Percentiles rank a stretch among this genome's conserved stretches.
These are phyloP conservation scores for Lentinula boryana DNA, from an alignment of 768 basidiomycete genomes.

Conservation along the genomic window DNA sequence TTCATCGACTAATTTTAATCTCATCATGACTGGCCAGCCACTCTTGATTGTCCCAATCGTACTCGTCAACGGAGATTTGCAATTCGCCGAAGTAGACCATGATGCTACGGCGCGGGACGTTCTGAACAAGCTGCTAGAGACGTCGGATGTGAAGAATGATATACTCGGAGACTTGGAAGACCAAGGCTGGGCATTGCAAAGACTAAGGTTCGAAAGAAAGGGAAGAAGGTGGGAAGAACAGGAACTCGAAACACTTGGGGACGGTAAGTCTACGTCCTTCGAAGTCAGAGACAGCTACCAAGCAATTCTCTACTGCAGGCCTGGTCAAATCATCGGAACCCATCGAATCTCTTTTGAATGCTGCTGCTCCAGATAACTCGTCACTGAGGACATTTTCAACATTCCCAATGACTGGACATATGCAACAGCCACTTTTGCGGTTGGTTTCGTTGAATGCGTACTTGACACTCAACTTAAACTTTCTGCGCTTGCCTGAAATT, in stretches of 20 bases:
- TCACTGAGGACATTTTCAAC: conserved; percentile 57
- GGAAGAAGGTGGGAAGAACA: conserved; percentile 69
- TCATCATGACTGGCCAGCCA: background rate
- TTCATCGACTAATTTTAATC: background rate
- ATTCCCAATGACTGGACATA: conserved; percentile 62
- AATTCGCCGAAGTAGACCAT: conserved; percentile 49
- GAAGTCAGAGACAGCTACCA: background rate
- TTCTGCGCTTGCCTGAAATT: conserved; percentile 71
- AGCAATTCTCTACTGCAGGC: conserved; percentile 28
- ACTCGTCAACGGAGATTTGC: conserved; percentile 51
- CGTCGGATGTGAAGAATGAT: conserved; percentile 37
- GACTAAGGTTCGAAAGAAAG: conserved; percentile 47
- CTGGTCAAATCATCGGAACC: conserved; percentile 36
- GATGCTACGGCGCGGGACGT: conserved; percentile 57
- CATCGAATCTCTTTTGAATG: conserved; percentile 49
- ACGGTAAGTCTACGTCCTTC: conserved; percentile 39
- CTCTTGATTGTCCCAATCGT: conserved; percentile 41
- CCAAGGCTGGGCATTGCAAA: conserved; percentile 65
- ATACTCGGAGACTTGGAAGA: conserved; percentile 53
- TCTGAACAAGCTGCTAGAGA: conserved; percentile 46
- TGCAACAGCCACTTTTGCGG: conserved; percentile 61
- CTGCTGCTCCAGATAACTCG: conserved; percentile 25
- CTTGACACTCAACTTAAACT: conserved; percentile 46
- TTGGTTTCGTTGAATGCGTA: conserved; percentile 65
- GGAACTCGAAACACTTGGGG: conserved; percentile 57